A percentile compares a stretch with the other conserved stretches of the same genome.
Conservation (phyloP, 257 asterid genomes). For the Solanum megistacrolobum region DNA sequence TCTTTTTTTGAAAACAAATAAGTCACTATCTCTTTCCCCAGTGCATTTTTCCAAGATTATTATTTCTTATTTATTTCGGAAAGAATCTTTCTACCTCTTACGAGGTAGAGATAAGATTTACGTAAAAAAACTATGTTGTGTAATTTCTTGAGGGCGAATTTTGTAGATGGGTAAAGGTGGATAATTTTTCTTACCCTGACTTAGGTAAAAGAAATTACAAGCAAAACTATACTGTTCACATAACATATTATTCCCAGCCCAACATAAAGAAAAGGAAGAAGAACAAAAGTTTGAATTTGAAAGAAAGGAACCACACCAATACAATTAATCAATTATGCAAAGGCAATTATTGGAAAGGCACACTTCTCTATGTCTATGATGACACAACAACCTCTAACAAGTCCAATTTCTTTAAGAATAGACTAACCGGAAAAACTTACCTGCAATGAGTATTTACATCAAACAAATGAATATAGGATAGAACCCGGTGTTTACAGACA, state of each 20-base stretch:
- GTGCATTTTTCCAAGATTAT: slow-evolving; percentile 60
- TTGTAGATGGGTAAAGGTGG: neutral
- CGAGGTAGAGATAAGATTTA: no score
- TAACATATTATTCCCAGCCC: neutral
- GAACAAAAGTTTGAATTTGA: neutral
- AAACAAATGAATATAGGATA: neutral
- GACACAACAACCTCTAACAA: neutral
- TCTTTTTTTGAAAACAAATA: no score
- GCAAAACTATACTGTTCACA: neutral
- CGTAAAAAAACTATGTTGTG: neutral
- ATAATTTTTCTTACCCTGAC: neutral
- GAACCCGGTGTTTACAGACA: neutral
- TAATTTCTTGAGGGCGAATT: neutral
- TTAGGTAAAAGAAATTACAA: neutral
- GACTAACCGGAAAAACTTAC: neutral
- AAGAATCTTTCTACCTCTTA: neutral
- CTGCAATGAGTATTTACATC: neutral
- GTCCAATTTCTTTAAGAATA: neutral
- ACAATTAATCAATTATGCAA: neutral
- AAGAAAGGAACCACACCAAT: neutral
- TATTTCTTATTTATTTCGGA: neutral
- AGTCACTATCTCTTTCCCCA: slow-evolving; percentile 4
- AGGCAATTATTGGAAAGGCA: neutral
- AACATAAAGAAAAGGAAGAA: neutral
- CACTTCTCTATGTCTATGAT: neutral